These are phyloP conservation scores for Prototheca stagnorum DNA, from an alignment of 163 green algal genomes.

Conservation along the genomic window DNA sequence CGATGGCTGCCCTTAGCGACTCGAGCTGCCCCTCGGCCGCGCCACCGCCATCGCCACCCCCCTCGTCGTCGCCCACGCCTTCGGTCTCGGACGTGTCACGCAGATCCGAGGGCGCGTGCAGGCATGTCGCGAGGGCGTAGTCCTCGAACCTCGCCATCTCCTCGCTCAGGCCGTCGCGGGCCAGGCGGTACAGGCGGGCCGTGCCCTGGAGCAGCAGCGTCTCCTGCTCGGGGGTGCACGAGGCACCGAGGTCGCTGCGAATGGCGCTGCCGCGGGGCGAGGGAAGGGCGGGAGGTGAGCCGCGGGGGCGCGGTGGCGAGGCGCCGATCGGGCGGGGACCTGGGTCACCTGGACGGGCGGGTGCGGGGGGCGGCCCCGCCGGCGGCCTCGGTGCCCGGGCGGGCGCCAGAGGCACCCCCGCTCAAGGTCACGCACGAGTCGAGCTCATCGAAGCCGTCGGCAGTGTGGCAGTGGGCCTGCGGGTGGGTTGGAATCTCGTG, in stretches of 20 bases:
- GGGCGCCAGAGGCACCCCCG: too few relatives aligned
- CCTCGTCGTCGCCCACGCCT: conserved; percentile 6
- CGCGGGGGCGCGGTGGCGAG: too few relatives aligned
- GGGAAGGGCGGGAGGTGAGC: too few relatives aligned
- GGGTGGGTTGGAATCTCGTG: too few relatives aligned
- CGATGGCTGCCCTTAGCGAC: too few relatives aligned
- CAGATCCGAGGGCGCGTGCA: conserved; percentile 18
- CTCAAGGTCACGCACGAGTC: conserved; percentile 1
- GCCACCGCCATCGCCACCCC: neutral
- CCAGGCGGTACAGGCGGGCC: conserved; percentile 6
- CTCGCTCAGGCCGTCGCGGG: conserved; percentile 3
- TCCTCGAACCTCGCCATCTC: conserved; percentile 20
- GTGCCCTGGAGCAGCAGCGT: conserved; percentile 11
- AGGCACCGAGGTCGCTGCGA: neutral
- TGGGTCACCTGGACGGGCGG: too few relatives aligned
- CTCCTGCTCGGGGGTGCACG: conserved; percentile 10
- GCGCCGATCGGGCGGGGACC: too few relatives aligned
- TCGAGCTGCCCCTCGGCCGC: too few relatives aligned
- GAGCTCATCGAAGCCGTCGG: conserved; percentile 14
- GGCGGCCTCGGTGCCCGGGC: too few relatives aligned
- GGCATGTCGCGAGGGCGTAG: conserved; percentile 16
- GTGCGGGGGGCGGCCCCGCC: too few relatives aligned
- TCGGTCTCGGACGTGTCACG: too few relatives aligned
- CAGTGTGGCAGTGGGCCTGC: conserved; percentile 16
- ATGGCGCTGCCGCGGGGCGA: neutral